Evolutionary conservation across 148 eudicot genomes (phyloP).

Genomic region (Vaccinium corymbosum): DNA sequence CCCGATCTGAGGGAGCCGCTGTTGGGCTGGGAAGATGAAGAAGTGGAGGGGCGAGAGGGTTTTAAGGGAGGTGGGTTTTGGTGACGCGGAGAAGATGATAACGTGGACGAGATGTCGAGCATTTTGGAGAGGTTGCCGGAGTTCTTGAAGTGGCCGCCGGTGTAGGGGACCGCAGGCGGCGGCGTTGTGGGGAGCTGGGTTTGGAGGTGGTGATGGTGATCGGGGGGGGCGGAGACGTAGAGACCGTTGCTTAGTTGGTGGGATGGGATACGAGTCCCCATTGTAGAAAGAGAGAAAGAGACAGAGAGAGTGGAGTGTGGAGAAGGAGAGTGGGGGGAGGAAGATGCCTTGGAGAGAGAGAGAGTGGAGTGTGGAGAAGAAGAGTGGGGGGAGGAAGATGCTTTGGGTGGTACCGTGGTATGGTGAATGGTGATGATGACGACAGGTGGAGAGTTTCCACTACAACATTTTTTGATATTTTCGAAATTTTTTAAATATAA

Average conservation of each 20-base stretch:
- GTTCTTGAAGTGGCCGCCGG: conserved; percentile 72
- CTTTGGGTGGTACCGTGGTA: not conserved
- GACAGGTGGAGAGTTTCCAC: not conserved
- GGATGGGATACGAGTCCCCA: conserved; percentile 60
- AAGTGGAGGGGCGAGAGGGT: conserved; percentile 26
- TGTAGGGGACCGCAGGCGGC: conserved; percentile 62
- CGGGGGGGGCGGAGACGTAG: conserved; percentile 76
- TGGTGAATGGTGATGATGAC: not conserved
- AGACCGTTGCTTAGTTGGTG: conserved; percentile 87
- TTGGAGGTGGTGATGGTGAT: conserved; percentile 22
- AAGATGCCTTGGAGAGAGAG: not conserved
- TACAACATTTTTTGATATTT: too few relatives aligned
- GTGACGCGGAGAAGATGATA: conserved; percentile 10
- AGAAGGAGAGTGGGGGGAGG: not conserved
- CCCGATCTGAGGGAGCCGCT: conserved; percentile 78
- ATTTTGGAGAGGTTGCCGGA: conserved; percentile 86
- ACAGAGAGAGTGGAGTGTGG: not conserved
- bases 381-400: too few relatives aligned
- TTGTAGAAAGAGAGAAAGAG: conserved; percentile 15
- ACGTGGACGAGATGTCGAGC: conserved; percentile 43
- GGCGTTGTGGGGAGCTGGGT: conserved; percentile 47
- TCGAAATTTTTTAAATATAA: too few relatives aligned
- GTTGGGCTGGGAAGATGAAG: conserved; percentile 52
- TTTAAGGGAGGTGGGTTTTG: conserved; percentile 30
- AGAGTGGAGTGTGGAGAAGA: not conserved